Evolutionary conservation across 2,329 filamentous ascomycete genomes (phyloP).

Genomic region (Parascedosporium putredinis): DNA sequence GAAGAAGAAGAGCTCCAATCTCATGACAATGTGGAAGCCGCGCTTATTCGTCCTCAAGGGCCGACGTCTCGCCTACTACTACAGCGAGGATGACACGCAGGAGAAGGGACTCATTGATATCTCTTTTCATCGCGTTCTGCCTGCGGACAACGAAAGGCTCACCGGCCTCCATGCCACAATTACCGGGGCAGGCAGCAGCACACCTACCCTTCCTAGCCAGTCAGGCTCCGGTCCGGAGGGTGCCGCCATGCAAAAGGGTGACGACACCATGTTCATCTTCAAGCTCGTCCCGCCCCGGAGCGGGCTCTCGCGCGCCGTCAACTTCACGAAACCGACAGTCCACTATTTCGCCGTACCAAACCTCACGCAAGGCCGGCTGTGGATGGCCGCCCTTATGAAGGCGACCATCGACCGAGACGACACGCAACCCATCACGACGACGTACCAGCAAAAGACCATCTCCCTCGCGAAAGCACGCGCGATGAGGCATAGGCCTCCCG

Average conservation of each 20-base stretch:
- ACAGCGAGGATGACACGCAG: constrained; percentile 81
- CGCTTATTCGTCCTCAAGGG: constrained; percentile 92
- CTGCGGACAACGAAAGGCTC: constrained; percentile 82
- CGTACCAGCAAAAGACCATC: constrained; percentile 95
- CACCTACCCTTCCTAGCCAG: constrained; percentile 44
- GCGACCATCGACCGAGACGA: constrained; percentile 93
- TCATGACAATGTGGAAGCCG: constrained; percentile 97
- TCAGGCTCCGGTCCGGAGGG: constrained; percentile 21
- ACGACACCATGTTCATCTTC: constrained; percentile 86
- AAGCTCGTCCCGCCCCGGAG: constrained; percentile 87
- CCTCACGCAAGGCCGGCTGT: constrained; percentile 74
- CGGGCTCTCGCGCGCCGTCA: constrained; percentile 80
- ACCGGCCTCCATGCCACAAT: constrained; percentile 86
- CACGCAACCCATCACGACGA: constrained; percentile 69
- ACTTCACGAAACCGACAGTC: constrained; percentile 93
- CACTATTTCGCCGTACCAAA: constrained; percentile 97
- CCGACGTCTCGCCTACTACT: constrained; percentile 87
- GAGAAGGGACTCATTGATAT: constrained; percentile 97
- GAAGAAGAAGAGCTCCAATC: constrained; percentile 94
- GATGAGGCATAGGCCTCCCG: constrained; percentile 82
- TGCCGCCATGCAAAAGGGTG: constrained; percentile 32
- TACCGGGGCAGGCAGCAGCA: constrained; percentile 65
- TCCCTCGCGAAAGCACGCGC: constrained; percentile 78
- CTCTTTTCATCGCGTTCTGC: constrained; percentile 91
- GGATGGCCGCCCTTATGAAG: constrained; percentile 99